These are phyloP conservation scores for Westerdykella ornata DNA, from an alignment of 2,329 filamentous ascomycete genomes.

Conservation along the genomic window DNA sequence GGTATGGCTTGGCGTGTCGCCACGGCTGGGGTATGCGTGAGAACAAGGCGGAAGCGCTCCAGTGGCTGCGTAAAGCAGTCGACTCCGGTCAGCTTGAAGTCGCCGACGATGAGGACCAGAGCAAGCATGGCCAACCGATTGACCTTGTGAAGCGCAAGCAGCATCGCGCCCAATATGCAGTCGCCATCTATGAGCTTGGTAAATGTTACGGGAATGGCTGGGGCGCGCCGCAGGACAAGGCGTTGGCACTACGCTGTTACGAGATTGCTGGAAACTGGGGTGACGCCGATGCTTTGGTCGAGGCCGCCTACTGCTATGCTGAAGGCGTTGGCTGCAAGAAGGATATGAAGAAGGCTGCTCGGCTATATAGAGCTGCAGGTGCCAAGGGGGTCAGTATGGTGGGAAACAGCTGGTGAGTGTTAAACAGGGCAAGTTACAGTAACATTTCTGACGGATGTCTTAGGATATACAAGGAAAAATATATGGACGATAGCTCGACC, in stretches of 20 bases:
- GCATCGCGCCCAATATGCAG: conserved; percentile 84
- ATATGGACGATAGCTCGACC: conserved; percentile 53
- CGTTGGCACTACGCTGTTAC: conserved; percentile 82
- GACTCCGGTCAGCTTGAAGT: conserved; percentile 77
- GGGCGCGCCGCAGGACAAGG: conserved; percentile 91
- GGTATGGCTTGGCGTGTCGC: conserved; percentile 89
- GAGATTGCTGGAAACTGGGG: conserved; percentile 96
- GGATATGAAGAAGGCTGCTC: conserved; percentile 87
- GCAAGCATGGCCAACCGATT: conserved; percentile 54
- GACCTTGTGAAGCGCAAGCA: conserved; percentile 68
- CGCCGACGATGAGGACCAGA: conserved; percentile 67
- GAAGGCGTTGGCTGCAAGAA: conserved; percentile 93
- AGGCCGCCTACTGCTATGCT: conserved; percentile 94
- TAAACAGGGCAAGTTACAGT: background rate
- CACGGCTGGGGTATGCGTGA: conserved; percentile 97
- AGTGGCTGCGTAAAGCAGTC: conserved; percentile 87
- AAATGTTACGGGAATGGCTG: conserved; percentile 98
- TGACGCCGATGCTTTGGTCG: conserved; percentile 85
- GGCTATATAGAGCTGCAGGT: conserved; percentile 84
- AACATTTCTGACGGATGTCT: conserved; percentile 9
- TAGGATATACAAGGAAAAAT: conserved; percentile 97
- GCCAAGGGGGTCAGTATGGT: conserved; percentile 95
- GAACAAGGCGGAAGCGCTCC: conserved; percentile 81
- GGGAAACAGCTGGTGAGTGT: conserved; percentile 88
- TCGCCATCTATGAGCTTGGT: conserved; percentile 93